Conservation (phyloP, 345 rosid species). For the Adansonia digitata region DNA sequence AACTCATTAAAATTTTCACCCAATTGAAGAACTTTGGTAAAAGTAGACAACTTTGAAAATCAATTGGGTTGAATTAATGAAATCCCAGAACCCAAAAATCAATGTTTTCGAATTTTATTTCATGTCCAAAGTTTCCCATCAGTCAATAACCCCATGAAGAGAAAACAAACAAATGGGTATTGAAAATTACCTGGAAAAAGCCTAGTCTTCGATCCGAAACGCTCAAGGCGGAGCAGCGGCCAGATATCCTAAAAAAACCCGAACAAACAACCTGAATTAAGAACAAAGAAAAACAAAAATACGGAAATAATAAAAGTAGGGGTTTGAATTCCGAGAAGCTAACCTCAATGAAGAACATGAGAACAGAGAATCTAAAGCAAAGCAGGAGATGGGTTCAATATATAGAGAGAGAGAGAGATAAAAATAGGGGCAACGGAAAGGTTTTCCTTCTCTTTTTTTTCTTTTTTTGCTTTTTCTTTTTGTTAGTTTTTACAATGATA, state of each 20-base stretch:
- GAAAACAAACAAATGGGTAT: not conserved
- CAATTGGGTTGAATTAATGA: not conserved
- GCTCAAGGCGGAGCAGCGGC: constrained; percentile 2
- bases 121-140: not conserved
- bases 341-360: constrained; percentile 7
- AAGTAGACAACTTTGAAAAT: not conserved
- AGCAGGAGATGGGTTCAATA: not conserved
- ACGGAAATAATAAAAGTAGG: not conserved
- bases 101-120: not conserved
- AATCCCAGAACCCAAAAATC: not conserved
- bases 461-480: not conserved
- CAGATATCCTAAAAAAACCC: constrained; percentile 2
- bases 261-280: not conserved
- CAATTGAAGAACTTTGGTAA: not conserved
- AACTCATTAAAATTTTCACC: not conserved
- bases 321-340: not conserved
- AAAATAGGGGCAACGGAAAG: not conserved
- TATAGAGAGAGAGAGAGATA: not conserved
- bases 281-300: not conserved
- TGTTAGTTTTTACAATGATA: not conserved
- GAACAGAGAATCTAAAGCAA: not conserved
- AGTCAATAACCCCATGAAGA: not conserved
- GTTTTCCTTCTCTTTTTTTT: not conserved
- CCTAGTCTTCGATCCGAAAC: constrained; percentile 6
- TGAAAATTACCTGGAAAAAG: constrained; percentile 3